Evolutionary conservation across 306 rosid genomes (phyloP).

Genomic region (Glycine soja): DNA sequence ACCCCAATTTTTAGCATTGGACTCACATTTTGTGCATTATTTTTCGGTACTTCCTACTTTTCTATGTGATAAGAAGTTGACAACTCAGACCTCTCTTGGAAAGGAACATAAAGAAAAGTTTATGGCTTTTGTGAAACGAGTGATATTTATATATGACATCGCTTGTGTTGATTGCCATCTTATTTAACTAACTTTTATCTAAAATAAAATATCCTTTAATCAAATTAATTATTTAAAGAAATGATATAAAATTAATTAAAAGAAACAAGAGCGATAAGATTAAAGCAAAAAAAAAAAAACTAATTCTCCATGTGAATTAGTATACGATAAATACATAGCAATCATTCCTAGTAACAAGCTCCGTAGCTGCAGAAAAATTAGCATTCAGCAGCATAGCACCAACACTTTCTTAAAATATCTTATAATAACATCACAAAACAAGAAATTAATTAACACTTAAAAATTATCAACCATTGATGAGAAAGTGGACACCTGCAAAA

Average conservation of each 20-base stretch:
- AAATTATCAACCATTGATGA: no score
- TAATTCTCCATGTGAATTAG: no score
- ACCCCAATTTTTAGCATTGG: conserved; percentile 31
- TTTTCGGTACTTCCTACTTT: conserved; percentile 38
- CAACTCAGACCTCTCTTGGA: conserved; percentile 46
- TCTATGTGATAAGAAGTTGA: conserved; percentile 43
- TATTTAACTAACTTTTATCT: conserved; percentile 4
- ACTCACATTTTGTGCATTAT: conserved; percentile 53
- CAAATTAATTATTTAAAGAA: conserved; percentile 17
- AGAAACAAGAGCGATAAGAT: no score
- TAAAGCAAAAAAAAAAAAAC: no score
- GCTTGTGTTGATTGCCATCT: neutral
- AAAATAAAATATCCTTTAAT: neutral
- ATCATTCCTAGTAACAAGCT: no score
- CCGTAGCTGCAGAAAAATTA: no score
- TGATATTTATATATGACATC: neutral
- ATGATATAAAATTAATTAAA: neutral
- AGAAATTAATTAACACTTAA: no score
- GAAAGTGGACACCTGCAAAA: no score
- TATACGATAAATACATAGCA: no score
- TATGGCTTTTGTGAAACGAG: conserved; percentile 23
- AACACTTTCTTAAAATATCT: no score
- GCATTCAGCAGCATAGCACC: no score
- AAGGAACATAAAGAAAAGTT: conserved; percentile 35
- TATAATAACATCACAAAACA: no score